phyloP scores from a whole-genome alignment of 2,329 filamentous ascomycete species.

The Hypoxylon sp. region DNA sequence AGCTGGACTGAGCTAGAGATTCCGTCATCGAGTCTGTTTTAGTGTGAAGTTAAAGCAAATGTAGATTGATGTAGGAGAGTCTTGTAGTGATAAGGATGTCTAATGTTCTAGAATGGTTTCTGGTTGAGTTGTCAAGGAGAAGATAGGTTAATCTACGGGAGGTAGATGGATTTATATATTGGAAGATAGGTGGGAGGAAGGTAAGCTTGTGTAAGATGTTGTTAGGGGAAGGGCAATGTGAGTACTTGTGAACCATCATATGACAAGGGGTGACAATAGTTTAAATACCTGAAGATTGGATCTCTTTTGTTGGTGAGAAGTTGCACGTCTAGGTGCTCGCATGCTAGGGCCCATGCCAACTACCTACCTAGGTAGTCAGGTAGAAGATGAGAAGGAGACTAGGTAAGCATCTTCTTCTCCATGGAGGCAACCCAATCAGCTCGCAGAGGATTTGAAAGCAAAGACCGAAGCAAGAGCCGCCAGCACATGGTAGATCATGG shows the following conservation, averaged over 20 bases:
- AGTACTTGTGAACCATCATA: conserved; percentile 13
- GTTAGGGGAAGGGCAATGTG: conserved; percentile 6
- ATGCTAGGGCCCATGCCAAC: too few relatives aligned
- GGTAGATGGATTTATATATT: conserved; percentile 12
- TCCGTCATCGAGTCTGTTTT: conserved; percentile 36
- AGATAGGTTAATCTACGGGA: conserved; percentile 7
- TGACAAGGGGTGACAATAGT: conserved; percentile 13
- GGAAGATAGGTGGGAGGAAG: neutral
- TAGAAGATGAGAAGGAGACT: too few relatives aligned
- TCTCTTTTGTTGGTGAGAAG: conserved; percentile 5
- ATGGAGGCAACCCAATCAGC: conserved; percentile 22
- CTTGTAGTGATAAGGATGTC: too few relatives aligned
- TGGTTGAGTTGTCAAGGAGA: conserved; percentile 5
- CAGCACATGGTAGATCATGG: conserved; percentile 6
- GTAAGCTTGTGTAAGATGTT: conserved; percentile 12
- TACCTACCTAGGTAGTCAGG: too few relatives aligned
- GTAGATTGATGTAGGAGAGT: neutral
- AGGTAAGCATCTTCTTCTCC: too few relatives aligned
- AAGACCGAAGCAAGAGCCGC: conserved; percentile 31
- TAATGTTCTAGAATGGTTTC: too few relatives aligned
- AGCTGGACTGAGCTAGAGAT: conserved; percentile 21
- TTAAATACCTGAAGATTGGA: conserved; percentile 29
- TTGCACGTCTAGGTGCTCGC: conserved; percentile 17
- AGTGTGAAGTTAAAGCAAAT: neutral
- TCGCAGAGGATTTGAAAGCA: conserved; percentile 15